Conservation (phyloP, 2,329 filamentous ascomycete species). For the Beauveria caledonica region DNA sequence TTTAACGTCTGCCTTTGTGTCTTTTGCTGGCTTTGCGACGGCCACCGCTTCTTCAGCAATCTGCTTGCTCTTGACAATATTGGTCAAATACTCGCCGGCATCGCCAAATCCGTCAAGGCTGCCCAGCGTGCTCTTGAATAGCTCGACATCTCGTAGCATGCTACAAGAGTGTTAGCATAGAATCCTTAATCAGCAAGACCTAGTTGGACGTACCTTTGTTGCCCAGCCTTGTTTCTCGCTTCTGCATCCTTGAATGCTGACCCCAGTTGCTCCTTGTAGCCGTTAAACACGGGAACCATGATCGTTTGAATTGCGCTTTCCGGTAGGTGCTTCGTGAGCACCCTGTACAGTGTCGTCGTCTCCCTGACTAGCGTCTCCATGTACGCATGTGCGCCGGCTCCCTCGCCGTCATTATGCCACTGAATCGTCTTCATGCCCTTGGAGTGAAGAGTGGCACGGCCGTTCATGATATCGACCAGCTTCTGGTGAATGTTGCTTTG, state of each 20-base stretch:
- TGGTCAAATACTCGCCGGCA: constrained; percentile 59
- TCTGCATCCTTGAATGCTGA: constrained; percentile 58
- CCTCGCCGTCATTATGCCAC: constrained; percentile 52
- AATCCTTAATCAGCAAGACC: neutral
- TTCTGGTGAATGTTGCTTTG: constrained; percentile 89
- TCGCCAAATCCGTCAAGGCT: constrained; percentile 75
- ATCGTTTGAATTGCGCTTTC: constrained; percentile 72
- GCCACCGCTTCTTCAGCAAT: constrained; percentile 21
- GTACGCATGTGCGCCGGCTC: constrained; percentile 50
- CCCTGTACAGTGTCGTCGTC: constrained; percentile 74
- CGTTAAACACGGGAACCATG: constrained; percentile 76
- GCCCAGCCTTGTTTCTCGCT: constrained; percentile 58
- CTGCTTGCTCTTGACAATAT: constrained; percentile 54
- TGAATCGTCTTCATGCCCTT: constrained; percentile 65
- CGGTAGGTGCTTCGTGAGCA: constrained; percentile 72
- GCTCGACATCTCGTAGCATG: constrained; percentile 68
- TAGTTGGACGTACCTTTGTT: constrained; percentile 53
- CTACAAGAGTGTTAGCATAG: constrained; percentile 32
- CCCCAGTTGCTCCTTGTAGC: constrained; percentile 72
- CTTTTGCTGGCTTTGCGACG: constrained; percentile 4
- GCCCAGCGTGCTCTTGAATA: constrained; percentile 60
- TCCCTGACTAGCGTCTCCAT: constrained; percentile 86
- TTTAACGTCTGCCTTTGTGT: constrained; percentile 13
- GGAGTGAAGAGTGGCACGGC: constrained; percentile 64
- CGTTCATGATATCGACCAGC: constrained; percentile 84